Evolutionary conservation across 805 yeast species (phyloP).

Genomic region (Lachancea lanzarotensis): DNA sequence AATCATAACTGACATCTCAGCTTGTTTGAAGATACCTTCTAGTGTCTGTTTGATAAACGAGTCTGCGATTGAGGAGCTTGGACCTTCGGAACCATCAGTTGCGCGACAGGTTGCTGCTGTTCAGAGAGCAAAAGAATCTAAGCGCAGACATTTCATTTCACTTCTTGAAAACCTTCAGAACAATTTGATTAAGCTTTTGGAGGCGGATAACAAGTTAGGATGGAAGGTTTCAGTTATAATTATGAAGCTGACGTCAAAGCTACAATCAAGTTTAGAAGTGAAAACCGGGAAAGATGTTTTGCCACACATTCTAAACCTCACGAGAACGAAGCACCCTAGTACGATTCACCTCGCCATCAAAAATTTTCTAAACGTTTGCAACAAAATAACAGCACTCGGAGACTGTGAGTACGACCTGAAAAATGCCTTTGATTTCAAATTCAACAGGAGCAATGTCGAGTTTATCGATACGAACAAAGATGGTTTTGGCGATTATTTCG

Average conservation of each 20-base stretch:
- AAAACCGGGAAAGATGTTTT: conserved; percentile 38
- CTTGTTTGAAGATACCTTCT: conserved; percentile 43
- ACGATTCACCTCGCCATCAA: conserved; percentile 53
- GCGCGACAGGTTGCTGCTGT: conserved; percentile 55
- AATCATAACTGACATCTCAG: conserved; percentile 39
- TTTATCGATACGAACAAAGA: conserved; percentile 39
- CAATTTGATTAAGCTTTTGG: conserved; percentile 23
- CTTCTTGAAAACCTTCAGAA: conserved; percentile 40
- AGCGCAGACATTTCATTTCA: conserved; percentile 39
- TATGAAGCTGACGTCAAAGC: conserved; percentile 42
- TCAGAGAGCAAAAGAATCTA: conserved; percentile 54
- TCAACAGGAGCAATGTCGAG: conserved; percentile 37
- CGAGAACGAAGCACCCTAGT: conserved; percentile 62
- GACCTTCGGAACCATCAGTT: conserved; percentile 56
- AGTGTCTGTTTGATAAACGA: conserved; percentile 46
- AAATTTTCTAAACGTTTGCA: conserved; percentile 49
- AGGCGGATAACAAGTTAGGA: conserved; percentile 22
- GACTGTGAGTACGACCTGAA: conserved; percentile 42
- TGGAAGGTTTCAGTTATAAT: conserved; percentile 54
- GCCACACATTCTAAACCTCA: conserved; percentile 39
- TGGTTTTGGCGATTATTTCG: conserved; percentile 39
- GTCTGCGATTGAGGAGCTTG: conserved; percentile 36
- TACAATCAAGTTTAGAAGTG: conserved; percentile 51
- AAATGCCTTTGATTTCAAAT: conserved; percentile 38
- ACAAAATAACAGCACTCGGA: conserved; percentile 41